Conservation (phyloP, 139 green algal species). For the Gonium pectorale region DNA sequence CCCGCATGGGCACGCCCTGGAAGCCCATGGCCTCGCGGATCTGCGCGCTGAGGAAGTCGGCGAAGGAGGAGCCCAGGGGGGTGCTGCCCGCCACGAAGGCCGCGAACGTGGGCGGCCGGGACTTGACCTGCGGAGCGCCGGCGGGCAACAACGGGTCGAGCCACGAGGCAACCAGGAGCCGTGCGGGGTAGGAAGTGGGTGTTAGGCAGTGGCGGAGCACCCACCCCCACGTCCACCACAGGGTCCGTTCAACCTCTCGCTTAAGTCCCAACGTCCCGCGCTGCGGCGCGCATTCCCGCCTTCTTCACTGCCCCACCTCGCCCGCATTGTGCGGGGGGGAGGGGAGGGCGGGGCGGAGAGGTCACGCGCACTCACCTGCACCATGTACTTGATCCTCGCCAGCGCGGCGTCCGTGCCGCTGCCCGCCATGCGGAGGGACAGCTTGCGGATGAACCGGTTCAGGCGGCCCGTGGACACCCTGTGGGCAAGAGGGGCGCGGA, state of each 20-base stretch:
- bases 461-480: constrained; percentile 57
- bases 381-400: constrained; percentile 75
- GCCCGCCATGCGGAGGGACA: constrained; percentile 38
- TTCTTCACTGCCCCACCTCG: no score
- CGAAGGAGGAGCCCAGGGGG: constrained; percentile 23
- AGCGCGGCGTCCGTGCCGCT: constrained; percentile 49
- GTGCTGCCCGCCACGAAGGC: constrained; percentile 66
- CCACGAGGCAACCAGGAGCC: no score
- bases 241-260: no score
- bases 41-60: constrained; percentile 60
- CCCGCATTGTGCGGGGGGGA: no score
- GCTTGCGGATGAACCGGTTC: constrained; percentile 53
- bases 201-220: no score
- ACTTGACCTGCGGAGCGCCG: constrained; percentile 76
- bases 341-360: no score
- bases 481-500: no score
- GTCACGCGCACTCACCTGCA: constrained; percentile 53
- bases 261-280: no score
- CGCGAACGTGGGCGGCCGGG: constrained; percentile 83
- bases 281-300: no score
- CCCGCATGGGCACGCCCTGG: constrained; percentile 66
- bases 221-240: no score
- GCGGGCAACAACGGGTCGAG: no score
- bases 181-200: no score
- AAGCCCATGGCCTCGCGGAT: constrained; percentile 65